phyloP scores from a whole-genome alignment of 2,329 filamentous ascomycete genomes.

The Didymella keratinophila region DNA sequence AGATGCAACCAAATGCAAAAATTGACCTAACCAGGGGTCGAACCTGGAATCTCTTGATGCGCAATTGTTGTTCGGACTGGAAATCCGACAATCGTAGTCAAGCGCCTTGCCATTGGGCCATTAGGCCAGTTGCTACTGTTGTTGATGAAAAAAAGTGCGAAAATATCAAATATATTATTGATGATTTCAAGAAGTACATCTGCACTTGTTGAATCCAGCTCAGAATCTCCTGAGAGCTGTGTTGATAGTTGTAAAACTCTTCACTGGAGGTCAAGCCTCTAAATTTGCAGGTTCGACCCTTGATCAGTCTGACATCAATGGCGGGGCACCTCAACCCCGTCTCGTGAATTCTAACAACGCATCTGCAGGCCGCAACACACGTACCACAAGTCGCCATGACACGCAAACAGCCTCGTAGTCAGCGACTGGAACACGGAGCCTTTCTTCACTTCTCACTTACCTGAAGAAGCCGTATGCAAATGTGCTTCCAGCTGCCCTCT shows the following conservation, averaged over 20 bases:
- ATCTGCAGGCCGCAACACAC: background rate
- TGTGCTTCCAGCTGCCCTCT: background rate
- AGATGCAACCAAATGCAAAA: background rate
- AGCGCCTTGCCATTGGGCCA: slow-evolving; percentile 67
- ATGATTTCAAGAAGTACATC: no score
- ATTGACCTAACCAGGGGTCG: background rate
- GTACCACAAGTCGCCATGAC: background rate
- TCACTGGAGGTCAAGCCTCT: background rate
- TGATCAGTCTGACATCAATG: background rate
- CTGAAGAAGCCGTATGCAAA: background rate
- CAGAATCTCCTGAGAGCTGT: no score
- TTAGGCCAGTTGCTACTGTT: slow-evolving; percentile 28
- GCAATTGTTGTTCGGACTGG: no score
- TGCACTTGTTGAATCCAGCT: no score
- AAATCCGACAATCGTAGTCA: slow-evolving; percentile 50
- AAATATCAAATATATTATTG: no score
- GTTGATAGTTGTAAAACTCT: background rate
- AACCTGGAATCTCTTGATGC: background rate
- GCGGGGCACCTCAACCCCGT: background rate
- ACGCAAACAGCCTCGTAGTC: background rate
- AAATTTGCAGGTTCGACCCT: no score
- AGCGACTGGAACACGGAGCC: background rate
- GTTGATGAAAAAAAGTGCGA: no score
- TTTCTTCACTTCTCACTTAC: background rate
- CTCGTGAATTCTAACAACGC: background rate